Percentiles rank a stretch among this genome's conserved stretches.
Evolutionary conservation across 1,284 basidiomycete genomes (phyloP).

Genomic region (Leccinum pallidistipes): DNA sequence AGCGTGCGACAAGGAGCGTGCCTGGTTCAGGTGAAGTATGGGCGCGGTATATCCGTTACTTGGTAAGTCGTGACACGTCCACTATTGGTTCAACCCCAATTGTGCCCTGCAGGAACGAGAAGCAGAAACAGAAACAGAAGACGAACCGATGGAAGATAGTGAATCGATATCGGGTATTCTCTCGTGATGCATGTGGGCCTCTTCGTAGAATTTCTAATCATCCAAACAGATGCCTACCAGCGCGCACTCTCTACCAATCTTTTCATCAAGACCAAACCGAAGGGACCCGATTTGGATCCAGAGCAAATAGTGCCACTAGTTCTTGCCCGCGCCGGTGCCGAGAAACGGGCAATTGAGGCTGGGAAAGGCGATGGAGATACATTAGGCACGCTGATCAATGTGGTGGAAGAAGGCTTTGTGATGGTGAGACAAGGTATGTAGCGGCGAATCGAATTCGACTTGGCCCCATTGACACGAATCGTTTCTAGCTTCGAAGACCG

Average conservation of each 20-base stretch:
- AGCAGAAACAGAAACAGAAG: constrained; percentile 25
- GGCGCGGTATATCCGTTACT: constrained; percentile 68
- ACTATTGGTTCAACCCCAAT: not conserved
- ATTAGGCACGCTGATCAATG: constrained; percentile 50
- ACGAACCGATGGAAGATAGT: constrained; percentile 25
- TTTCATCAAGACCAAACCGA: constrained; percentile 37
- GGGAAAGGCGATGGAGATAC: constrained; percentile 45
- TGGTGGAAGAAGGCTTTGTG: constrained; percentile 60
- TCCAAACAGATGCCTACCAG: constrained; percentile 52
- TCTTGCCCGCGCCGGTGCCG: constrained; percentile 65
- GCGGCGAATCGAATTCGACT: not conserved
- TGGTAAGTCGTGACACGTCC: constrained; percentile 41
- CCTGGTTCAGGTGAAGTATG: constrained; percentile 72
- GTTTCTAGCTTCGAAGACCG: constrained; percentile 43
- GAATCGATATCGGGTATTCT: constrained; percentile 39
- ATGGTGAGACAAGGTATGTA: constrained; percentile 55
- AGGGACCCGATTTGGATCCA: constrained; percentile 41
- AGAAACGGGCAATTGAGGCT: constrained; percentile 55
- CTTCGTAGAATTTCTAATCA: constrained; percentile 4
- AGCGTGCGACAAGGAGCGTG: constrained; percentile 62
- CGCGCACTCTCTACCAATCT: constrained; percentile 56
- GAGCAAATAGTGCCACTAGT: constrained; percentile 70
- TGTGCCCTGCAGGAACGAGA: constrained; percentile 39
- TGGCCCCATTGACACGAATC: not conserved
- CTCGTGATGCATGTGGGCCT: not conserved